A percentile compares a stretch with the other conserved stretches of the same genome.
Conservation (phyloP, 441 rosid species). For the Pelargonium citronellum region DNA sequence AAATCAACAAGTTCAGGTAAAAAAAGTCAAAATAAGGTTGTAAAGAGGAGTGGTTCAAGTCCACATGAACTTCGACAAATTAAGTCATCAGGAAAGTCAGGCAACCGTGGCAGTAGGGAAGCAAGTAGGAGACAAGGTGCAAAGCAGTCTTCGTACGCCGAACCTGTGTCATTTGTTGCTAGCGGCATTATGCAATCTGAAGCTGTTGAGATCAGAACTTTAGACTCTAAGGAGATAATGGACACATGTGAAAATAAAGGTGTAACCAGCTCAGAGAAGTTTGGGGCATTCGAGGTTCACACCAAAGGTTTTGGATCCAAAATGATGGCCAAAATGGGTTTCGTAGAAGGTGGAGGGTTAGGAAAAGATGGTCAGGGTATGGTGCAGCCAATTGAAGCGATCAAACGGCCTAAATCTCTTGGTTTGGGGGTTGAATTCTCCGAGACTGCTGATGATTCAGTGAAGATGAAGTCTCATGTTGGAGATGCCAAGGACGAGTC, state of each 20-base stretch:
- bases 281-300: constrained; percentile 79
- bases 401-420: constrained; percentile 80
- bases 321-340: constrained; percentile 98
- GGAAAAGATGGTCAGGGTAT: constrained; percentile 88
- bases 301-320: constrained; percentile 94
- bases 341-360: constrained; percentile 68
- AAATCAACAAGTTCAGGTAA: no score
- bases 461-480: constrained; percentile 21
- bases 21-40: no score
- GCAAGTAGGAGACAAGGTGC: no score
- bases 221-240: constrained; percentile 26
- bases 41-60: no score
- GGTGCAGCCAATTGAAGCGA: constrained; percentile 65
- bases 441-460: constrained; percentile 27
- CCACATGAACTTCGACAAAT: no score
- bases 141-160: no score
- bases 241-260: constrained; percentile 31
- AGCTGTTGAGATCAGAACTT: constrained; percentile 22
- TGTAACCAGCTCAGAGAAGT: constrained; percentile 29
- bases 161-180: constrained; percentile 40
- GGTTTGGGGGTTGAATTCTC: constrained; percentile 71
- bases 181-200: constrained; percentile 59
- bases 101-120: no score
- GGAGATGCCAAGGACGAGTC: neutral
- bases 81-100: neutral